These are phyloP conservation scores for Rosa multiflora DNA, from an alignment of 306 rosid species.

Conservation along the genomic window DNA sequence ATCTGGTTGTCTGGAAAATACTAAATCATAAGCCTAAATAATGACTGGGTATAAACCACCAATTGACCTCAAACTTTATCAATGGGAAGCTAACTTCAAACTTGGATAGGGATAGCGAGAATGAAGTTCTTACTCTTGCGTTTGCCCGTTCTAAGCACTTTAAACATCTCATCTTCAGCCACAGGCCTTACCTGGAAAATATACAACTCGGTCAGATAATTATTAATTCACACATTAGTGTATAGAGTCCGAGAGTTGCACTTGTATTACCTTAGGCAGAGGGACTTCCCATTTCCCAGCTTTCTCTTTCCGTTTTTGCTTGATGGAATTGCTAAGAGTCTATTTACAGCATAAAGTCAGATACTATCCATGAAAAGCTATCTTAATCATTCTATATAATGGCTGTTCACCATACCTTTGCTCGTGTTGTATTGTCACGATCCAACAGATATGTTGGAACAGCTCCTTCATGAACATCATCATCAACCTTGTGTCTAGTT, in stretches of 20 bases:
- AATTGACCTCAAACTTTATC: not conserved
- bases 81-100: not conserved
- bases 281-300: conserved; percentile 99
- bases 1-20: not conserved
- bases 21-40: not conserved
- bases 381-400: not conserved
- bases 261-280: conserved; percentile 66
- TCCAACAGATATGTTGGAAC: conserved; percentile 81
- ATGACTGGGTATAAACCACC: not conserved
- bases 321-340: conserved; percentile 88
- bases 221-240: not conserved
- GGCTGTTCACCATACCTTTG: conserved; percentile 47
- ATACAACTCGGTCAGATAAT: conserved; percentile 6
- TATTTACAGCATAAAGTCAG: conserved; percentile 28
- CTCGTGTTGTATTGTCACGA: conserved; percentile 81
- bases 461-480: conserved; percentile 80
- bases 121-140: conserved; percentile 63
- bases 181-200: conserved; percentile 80
- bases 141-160: conserved; percentile 84
- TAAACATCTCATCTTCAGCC: conserved; percentile 96
- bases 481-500: conserved; percentile 75
- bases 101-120: not conserved
- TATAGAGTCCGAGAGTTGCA: not conserved
- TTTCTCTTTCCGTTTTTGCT: conserved; percentile 94
- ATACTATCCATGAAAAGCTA: not conserved